Evolutionary conservation across 1,139 yeast species (phyloP).

Genomic region (Pichia sp.): DNA sequence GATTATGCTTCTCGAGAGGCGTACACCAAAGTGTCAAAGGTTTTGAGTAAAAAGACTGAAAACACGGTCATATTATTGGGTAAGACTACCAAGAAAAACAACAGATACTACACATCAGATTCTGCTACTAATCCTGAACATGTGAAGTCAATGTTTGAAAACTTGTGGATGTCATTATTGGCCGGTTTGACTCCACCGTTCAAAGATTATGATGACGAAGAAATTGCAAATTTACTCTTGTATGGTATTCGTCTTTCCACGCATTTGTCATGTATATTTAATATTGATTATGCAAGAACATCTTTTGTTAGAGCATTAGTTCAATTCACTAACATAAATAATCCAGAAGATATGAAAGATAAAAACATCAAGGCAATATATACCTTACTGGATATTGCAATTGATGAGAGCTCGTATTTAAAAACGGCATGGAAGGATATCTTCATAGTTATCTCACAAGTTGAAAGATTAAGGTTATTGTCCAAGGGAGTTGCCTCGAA

Average conservation of each 20-base stretch:
- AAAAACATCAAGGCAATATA: conserved; percentile 82
- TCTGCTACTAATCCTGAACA: conserved; percentile 78
- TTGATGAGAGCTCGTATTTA: conserved; percentile 70
- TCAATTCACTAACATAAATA: conserved; percentile 78
- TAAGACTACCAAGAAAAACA: conserved; percentile 38
- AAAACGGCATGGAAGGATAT: conserved; percentile 81
- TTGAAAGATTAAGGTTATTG: conserved; percentile 83
- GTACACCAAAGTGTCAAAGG: conserved; percentile 85
- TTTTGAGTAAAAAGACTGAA: conserved; percentile 87
- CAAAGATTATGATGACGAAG: conserved; percentile 80
- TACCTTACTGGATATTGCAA: conserved; percentile 70
- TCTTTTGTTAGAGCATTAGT: conserved; percentile 88
- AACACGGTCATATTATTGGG: conserved; percentile 71
- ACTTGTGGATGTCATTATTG: conserved; percentile 92
- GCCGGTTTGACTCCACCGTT: conserved; percentile 94
- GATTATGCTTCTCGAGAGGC: conserved; percentile 73
- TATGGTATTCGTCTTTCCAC: conserved; percentile 84
- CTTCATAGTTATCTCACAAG: conserved; percentile 77
- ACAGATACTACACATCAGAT: conserved; percentile 40
- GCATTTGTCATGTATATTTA: conserved; percentile 80
- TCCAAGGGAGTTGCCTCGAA: conserved; percentile 87
- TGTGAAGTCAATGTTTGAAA: conserved; percentile 89
- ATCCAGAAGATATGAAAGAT: conserved; percentile 68
- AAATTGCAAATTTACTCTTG: conserved; percentile 64
- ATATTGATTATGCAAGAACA: conserved; percentile 76